phyloP scores from a whole-genome alignment of 2,329 filamentous ascomycete species.

The Huntiella bhutanensis region DNA sequence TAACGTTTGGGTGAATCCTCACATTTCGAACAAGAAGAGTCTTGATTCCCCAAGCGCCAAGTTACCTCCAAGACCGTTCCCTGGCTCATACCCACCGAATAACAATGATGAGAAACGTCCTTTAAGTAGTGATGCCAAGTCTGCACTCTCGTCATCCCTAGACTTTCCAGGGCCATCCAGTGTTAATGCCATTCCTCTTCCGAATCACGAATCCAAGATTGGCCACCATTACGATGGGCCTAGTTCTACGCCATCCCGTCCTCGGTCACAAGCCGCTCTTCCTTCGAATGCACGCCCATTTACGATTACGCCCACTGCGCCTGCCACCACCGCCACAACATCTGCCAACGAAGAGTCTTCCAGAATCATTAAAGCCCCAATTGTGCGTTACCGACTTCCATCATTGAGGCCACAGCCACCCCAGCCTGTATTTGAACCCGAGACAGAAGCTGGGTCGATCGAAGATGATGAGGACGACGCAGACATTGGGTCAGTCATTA shows the following conservation, averaged over 20 bases:
- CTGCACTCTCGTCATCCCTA: slow-evolving; percentile 16
- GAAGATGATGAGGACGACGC: slow-evolving; percentile 31
- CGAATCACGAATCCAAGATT: background rate
- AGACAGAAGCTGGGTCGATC: slow-evolving; percentile 8
- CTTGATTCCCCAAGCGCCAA: slow-evolving; percentile 35
- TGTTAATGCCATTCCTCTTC: background rate
- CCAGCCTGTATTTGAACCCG: slow-evolving; percentile 13
- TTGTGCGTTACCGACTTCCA: slow-evolving; percentile 23
- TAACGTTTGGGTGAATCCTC: slow-evolving; percentile 33
- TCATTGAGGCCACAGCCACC: slow-evolving; percentile 18
- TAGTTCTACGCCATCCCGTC: background rate
- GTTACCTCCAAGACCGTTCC: slow-evolving; percentile 14
- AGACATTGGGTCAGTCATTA: slow-evolving; percentile 37
- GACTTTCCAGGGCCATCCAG: background rate
- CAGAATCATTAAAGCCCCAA: slow-evolving; percentile 16
- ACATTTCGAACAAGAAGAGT: slow-evolving; percentile 25
- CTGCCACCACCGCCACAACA: background rate
- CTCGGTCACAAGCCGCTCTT: background rate
- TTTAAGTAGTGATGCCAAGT: slow-evolving; percentile 34
- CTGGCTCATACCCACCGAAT: slow-evolving; percentile 17
- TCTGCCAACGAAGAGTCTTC: slow-evolving; percentile 5
- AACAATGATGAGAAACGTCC: slow-evolving; percentile 24
- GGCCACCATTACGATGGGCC: background rate
- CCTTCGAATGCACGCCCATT: background rate
- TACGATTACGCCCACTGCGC: background rate